phyloP scores from a whole-genome alignment of 768 basidiomycete genomes.

The Tephrocybe sp. region DNA sequence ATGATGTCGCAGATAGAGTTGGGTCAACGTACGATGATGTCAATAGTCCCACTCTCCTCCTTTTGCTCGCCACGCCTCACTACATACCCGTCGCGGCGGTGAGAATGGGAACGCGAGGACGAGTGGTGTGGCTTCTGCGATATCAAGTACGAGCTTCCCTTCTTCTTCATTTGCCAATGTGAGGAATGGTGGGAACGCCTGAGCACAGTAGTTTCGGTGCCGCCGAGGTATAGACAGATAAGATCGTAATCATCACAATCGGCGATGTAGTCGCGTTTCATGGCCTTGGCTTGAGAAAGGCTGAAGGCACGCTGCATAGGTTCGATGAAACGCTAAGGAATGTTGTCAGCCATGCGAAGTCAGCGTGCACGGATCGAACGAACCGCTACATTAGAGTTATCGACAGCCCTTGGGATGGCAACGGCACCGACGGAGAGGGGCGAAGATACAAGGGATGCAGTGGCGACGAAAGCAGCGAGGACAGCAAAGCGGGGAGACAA shows the following conservation, averaged over 20 bases:
- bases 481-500: constrained; percentile 45
- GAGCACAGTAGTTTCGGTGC: not conserved
- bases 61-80: not conserved
- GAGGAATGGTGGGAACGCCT: not conserved
- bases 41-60: constrained; percentile 38
- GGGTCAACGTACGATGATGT: constrained; percentile 44
- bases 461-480: constrained; percentile 42
- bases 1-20: not conserved
- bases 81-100: not conserved
- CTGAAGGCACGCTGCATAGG: not conserved
- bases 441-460: constrained; percentile 39
- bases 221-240: not conserved
- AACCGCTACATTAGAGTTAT: constrained; percentile 9
- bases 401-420: constrained; percentile 26
- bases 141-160: constrained; percentile 26
- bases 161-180: constrained; percentile 19
- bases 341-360: not conserved
- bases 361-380: not conserved
- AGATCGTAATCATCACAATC: not conserved
- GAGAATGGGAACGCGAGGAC: not conserved
- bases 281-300: constrained; percentile 4
- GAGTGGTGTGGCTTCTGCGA: constrained; percentile 6
- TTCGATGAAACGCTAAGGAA: constrained; percentile 4
- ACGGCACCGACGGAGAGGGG: constrained; percentile 37
- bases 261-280: constrained; percentile 7